phyloP scores from a whole-genome alignment of 2,329 filamentous ascomycete species.

The Sphaerulina musiva region DNA sequence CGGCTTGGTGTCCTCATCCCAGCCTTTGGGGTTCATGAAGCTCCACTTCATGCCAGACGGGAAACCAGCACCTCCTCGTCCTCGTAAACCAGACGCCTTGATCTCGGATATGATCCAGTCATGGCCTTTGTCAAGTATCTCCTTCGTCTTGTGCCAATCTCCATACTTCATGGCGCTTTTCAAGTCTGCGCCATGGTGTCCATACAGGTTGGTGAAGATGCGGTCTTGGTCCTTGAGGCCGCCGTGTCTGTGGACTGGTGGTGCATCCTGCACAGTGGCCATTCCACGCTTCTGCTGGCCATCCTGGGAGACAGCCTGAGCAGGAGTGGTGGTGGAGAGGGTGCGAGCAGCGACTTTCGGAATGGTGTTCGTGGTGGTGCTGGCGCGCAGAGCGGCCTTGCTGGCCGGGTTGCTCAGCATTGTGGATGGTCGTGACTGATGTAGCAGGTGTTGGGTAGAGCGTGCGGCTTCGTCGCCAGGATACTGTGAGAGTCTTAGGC shows the following conservation, averaged over 20 bases:
- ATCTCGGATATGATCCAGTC: slow-evolving; percentile 98
- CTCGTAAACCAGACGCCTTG: slow-evolving; percentile 91
- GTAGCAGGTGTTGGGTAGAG: not conserved
- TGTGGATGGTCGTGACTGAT: slow-evolving; percentile 9
- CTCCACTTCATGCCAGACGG: slow-evolving; percentile 95
- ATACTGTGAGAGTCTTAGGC: not conserved
- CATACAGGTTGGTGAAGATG: slow-evolving; percentile 98
- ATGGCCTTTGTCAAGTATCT: slow-evolving; percentile 92
- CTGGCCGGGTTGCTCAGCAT: slow-evolving; percentile 31
- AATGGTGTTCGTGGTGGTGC: slow-evolving; percentile 22
- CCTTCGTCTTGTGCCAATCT: slow-evolving; percentile 99
- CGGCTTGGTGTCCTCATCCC: slow-evolving; percentile 95
- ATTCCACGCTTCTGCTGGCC: slow-evolving; percentile 60
- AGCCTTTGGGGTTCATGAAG: slow-evolving; percentile 99
- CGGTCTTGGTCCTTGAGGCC: slow-evolving; percentile 93
- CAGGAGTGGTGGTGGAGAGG: slow-evolving; percentile 23
- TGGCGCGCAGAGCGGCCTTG: slow-evolving; percentile 29
- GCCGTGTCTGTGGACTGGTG: slow-evolving; percentile 64
- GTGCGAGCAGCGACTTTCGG: slow-evolving; percentile 31
- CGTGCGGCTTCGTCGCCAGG: slow-evolving; percentile 27
- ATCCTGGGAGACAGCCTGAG: slow-evolving; percentile 28
- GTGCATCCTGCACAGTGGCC: slow-evolving; percentile 48
- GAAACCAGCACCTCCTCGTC: slow-evolving; percentile 94
- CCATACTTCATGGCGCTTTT: slow-evolving; percentile 96
- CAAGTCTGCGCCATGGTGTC: slow-evolving; percentile 82